Percentiles rank a stretch among this genome's conserved stretches.
Evolutionary conservation across 2,329 filamentous ascomycete species (phyloP).

Genomic region (Diaporthe vexans): DNA sequence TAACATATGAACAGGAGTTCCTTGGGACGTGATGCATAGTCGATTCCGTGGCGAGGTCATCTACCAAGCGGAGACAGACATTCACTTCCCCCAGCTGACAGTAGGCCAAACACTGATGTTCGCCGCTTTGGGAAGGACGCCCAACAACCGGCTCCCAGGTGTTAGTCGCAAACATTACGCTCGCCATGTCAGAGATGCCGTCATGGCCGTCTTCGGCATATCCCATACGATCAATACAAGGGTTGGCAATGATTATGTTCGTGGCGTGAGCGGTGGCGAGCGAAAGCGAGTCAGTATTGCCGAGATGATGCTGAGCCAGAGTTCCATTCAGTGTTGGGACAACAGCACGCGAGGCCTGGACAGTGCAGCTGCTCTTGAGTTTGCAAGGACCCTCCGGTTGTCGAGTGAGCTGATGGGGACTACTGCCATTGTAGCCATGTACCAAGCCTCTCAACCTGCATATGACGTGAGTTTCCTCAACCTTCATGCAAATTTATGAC

Average conservation of each 20-base stretch:
- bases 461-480: constrained; percentile 64
- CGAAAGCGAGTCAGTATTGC: constrained; percentile 76
- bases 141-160: constrained; percentile 71
- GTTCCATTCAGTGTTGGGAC: constrained; percentile 76
- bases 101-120: constrained; percentile 86
- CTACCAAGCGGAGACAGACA: constrained; percentile 87
- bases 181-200: constrained; percentile 76
- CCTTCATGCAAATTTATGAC: neutral
- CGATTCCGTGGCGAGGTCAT: constrained; percentile 87
- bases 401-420: constrained; percentile 76
- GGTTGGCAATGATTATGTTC: constrained; percentile 82
- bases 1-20: constrained; percentile 62
- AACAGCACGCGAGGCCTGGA: constrained; percentile 82
- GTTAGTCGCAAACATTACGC: constrained; percentile 68
- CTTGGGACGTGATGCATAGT: constrained; percentile 80
- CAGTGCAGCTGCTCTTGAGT: constrained; percentile 82
- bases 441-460: constrained; percentile 75
- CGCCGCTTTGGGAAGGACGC: constrained; percentile 78
- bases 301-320: constrained; percentile 70
- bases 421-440: constrained; percentile 80
- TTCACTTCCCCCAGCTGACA: constrained; percentile 82
- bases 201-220: constrained; percentile 83
- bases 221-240: constrained; percentile 79
- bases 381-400: constrained; percentile 77
- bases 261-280: constrained; percentile 82